Evolutionary conservation across 768 basidiomycete genomes (phyloP).

Genomic region (Phlebiopsis flavidoalba): DNA sequence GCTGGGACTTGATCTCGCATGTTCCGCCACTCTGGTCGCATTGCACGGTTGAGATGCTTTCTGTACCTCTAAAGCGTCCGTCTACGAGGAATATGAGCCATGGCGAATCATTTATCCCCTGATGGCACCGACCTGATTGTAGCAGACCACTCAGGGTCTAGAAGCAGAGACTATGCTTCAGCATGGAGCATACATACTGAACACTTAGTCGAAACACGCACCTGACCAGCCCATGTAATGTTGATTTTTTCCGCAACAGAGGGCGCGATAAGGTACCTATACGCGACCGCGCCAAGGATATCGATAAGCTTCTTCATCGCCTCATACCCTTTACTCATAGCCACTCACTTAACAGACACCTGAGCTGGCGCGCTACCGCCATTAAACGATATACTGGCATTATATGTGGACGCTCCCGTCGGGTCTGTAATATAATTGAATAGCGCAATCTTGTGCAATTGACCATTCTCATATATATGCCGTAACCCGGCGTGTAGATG

Average conservation of each 20-base stretch:
- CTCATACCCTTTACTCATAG: too few species aligned
- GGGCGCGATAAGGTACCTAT: slow-evolving; percentile 27
- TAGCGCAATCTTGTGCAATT: slow-evolving; percentile 36
- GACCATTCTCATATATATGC: slow-evolving; percentile 45
- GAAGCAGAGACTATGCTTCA: neutral
- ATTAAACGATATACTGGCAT: slow-evolving; percentile 29
- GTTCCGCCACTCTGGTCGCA: slow-evolving; percentile 39
- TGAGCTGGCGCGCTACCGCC: slow-evolving; percentile 21
- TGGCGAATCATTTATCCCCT: neutral
- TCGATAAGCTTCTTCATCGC: neutral
- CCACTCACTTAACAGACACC: slow-evolving; percentile 26
- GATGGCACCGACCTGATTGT: slow-evolving; percentile 12
- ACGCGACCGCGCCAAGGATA: neutral
- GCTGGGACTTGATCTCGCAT: slow-evolving; percentile 61
- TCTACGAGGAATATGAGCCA: slow-evolving; percentile 20
- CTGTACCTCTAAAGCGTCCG: slow-evolving; percentile 32
- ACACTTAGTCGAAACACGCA: slow-evolving; percentile 7
- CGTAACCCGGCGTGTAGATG: slow-evolving; percentile 41
- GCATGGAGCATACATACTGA: neutral
- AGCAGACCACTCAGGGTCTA: slow-evolving; percentile 29
- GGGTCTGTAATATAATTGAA: slow-evolving; percentile 46
- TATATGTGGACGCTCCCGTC: slow-evolving; percentile 31
- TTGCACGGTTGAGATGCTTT: slow-evolving; percentile 28
- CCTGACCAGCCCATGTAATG: slow-evolving; percentile 48
- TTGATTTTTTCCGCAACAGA: slow-evolving; percentile 37